Conservation (phyloP, 176 grass and related monocot genomes). For the Puccinellia tenuiflora region DNA sequence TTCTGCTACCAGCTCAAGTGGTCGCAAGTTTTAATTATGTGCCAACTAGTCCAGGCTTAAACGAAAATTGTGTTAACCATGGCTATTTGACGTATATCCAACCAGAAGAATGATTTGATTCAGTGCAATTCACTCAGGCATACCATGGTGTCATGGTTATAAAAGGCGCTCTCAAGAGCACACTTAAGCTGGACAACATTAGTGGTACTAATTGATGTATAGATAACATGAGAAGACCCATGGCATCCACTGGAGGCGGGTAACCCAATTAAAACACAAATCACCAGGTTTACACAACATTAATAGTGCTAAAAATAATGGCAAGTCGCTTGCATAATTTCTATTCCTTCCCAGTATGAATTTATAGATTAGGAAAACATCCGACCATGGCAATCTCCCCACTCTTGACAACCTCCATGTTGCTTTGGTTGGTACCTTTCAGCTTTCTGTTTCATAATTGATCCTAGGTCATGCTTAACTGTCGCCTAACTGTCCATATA, state of each 20-base stretch:
- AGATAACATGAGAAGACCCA: neutral
- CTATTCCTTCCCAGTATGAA: no score
- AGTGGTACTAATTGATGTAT: neutral
- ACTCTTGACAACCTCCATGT: neutral
- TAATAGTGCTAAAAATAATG: neutral
- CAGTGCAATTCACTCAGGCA: neutral
- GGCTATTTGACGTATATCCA: neutral
- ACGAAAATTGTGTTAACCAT: neutral
- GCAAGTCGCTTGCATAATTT: neutral
- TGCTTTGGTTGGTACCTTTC: neutral
- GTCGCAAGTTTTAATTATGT: neutral
- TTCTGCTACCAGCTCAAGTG: neutral
- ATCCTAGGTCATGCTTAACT: neutral
- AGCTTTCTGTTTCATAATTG: neutral
- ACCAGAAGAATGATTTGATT: neutral
- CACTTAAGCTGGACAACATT: no score
- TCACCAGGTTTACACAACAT: neutral
- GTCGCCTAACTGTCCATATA: neutral
- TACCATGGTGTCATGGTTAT: no score
- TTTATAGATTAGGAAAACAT: neutral
- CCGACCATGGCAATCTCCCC: neutral
- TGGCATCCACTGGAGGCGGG: neutral
- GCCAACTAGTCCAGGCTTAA: neutral
- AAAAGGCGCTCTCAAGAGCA: no score
- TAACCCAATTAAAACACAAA: neutral